phyloP scores from a whole-genome alignment of 257 asterid species.

The Solanum chilense region DNA sequence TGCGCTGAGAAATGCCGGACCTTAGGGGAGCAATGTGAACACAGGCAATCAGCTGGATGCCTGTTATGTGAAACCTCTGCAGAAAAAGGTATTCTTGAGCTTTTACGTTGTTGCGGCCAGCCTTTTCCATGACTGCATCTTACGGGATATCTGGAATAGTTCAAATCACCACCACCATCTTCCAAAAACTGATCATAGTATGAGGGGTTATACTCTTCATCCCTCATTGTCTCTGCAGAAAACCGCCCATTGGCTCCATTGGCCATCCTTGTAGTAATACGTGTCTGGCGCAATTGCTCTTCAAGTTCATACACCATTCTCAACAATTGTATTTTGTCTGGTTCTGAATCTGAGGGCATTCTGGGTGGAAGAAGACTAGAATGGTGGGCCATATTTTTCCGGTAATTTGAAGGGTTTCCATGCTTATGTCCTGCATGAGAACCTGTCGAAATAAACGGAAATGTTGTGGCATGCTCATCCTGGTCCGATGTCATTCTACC shows the following conservation, averaged over 20 bases:
- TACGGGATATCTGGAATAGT: conserved; percentile 14
- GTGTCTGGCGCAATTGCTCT: conserved; percentile 56
- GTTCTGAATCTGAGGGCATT: conserved; percentile 25
- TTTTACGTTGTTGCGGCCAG: conserved; percentile 17
- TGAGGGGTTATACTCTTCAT: conserved; percentile 11
- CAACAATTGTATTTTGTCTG: conserved; percentile 51
- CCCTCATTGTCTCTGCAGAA: conserved; percentile 3
- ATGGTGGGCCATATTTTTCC: conserved; percentile 16
- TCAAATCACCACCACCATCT: conserved; percentile 24
- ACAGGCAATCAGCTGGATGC: conserved; percentile 33
- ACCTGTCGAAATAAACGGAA: conserved; percentile 18
- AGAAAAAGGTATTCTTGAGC: conserved; percentile 42
- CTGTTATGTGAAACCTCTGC: conserved; percentile 46
- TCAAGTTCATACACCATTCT: conserved; percentile 64
- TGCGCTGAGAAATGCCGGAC: conserved; percentile 42
- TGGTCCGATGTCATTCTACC: conserved; percentile 18
- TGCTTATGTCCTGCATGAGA: conserved; percentile 20
- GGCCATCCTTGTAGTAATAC: conserved; percentile 14
- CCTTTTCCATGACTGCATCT: conserved; percentile 8
- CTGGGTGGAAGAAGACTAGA: conserved; percentile 26
- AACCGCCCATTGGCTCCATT: conserved; percentile 8
- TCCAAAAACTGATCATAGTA: conserved; percentile 17
- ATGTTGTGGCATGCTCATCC: conserved; percentile 12
- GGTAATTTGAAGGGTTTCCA: conserved; percentile 14
- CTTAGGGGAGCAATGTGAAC: conserved; percentile 38